phyloP scores from a whole-genome alignment of 208 protist species.

The Wallacemonas sp. region DNA sequence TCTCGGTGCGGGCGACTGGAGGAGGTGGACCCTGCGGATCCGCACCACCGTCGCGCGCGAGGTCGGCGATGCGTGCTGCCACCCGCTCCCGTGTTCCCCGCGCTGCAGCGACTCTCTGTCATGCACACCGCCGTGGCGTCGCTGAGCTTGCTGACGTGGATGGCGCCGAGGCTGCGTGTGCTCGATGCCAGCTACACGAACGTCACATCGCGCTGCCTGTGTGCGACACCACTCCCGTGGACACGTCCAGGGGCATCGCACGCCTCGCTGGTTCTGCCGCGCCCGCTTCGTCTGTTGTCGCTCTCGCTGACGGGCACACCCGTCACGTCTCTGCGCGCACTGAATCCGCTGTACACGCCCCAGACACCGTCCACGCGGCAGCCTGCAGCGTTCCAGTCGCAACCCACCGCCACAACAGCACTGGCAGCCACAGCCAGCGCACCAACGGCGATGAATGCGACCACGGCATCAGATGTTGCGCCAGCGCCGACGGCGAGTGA shows the following conservation, averaged over 20 bases:
- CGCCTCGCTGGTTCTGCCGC: not conserved
- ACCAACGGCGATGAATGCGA: not conserved
- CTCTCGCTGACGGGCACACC: not conserved
- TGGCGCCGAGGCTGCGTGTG: slow-evolving; percentile 15
- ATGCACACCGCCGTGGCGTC: slow-evolving; percentile 23
- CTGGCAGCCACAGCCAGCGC: not conserved
- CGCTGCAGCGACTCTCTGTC: slow-evolving; percentile 8
- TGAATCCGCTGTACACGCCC: not conserved
- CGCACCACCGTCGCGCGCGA: not conserved
- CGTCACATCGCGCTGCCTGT: slow-evolving; percentile 14
- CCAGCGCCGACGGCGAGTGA: too few species aligned
- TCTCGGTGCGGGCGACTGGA: not conserved
- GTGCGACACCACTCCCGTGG: not conserved
- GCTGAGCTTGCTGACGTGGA: slow-evolving; percentile 8
- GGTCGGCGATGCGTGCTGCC: not conserved
- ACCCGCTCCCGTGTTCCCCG: not conserved
- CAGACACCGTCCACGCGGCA: not conserved
- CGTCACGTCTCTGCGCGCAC: not conserved
- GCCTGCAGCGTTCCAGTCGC: not conserved
- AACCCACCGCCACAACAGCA: not conserved
- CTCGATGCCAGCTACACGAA: slow-evolving; percentile 25
- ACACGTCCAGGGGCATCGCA: too few species aligned
- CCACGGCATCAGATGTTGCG: not conserved
- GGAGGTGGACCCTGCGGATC: not conserved
- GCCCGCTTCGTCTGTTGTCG: not conserved